Base-by-base conservation (phyloP, 2,329 filamentous ascomycete species). In the Penicillium hesseltinei region DNA sequence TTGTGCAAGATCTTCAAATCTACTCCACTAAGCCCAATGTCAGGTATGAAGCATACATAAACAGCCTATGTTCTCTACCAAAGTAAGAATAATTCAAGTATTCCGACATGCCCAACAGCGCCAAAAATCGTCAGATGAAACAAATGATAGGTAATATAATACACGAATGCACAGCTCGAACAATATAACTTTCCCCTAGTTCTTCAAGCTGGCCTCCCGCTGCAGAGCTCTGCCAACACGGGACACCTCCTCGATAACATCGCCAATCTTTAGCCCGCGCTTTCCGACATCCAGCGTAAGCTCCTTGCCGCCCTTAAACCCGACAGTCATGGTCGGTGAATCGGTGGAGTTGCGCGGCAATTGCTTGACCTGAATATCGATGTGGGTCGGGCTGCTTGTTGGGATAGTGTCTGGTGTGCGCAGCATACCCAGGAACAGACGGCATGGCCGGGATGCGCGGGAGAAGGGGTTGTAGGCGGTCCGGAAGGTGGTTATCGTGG, bases 281-380 rank as follows among this genome's bases (percentile, higher is more conserved):
- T 88, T 89, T 66, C 90, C 87, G 64, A 91, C 83, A 71, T 96
- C 87, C 39, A 97, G 83, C 35, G 86, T 85, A 79, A 97, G 85
- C 69, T 95, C 88, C 78, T 93, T 96, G 67, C 94, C 94, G 71
- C 97, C 94, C 82, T 96, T 97, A 77, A 97, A 97, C 69, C 92
- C 95, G 66, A 99, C 78, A 40, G 80, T 81, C 55, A 99, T 77
- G 45, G 83, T 82, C 56, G 88, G 89, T 31, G 86, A 81, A 68
- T 90, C 86, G 52, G 82, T 84, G 54, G 89, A 90, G 51, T 80
- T 73, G 62, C 88, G 84, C 52, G 91, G 86, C 51, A 97, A 80
- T 62, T 96, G 80, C 59, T 85, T 88, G 13, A 91, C 88, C 66
- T 86, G 86, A 70, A 97, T 89, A 69, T 87, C 84, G 81, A 96